Evolutionary conservation across 768 basidiomycete genomes (phyloP), one percentile per base, ranked within the genome.

Genomic region (Trametes cingulata): DNA sequence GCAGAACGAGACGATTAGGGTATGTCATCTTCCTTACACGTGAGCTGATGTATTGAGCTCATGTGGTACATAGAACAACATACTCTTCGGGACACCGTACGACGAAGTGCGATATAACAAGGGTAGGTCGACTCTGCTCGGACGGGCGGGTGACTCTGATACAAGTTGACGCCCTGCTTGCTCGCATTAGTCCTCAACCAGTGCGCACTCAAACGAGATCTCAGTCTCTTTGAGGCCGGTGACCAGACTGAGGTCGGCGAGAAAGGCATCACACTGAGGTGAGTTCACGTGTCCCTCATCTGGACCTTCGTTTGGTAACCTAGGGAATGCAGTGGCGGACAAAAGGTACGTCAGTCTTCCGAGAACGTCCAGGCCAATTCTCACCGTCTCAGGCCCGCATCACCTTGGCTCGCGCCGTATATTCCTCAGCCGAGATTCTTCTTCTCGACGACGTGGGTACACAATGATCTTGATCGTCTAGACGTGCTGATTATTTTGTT

Each of bases 171-270:
- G 3, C 9, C 1, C 8, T n/a, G 25, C 9, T n/a, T 43, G 10
- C 14, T 15, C 14, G 2, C 6, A 7, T 17, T n/a, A 75, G 76
- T 78, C 29, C 59, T 78, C 29, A 43, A 68, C 20, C 76, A 78
- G 52, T 78, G 76, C 45, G 75, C 73, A 8, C 65, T 82, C n/a
- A 71, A 74, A 46, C 76, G 76, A 20, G 82, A 84, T 61, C 68
- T 84, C 6, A 73, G 67, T 25, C 64, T 84, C 25, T 79, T 82
- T 59, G 71, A 79, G 20, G 80, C 79, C 14, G 81, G 82, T 0
- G 82, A 83, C 60, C 52, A 73, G 54, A 82, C 82, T 7, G 82
- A 83, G 62, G 80, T 86, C n/a, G 84, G 84, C 14, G 84, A 86
- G 61, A 85, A 82, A 65, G 84, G 84, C 6, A 62, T 82, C 3